These are phyloP conservation scores for Metschnikowia lochheadii DNA, from an alignment of 805 yeast species.

Conservation along the genomic window DNA sequence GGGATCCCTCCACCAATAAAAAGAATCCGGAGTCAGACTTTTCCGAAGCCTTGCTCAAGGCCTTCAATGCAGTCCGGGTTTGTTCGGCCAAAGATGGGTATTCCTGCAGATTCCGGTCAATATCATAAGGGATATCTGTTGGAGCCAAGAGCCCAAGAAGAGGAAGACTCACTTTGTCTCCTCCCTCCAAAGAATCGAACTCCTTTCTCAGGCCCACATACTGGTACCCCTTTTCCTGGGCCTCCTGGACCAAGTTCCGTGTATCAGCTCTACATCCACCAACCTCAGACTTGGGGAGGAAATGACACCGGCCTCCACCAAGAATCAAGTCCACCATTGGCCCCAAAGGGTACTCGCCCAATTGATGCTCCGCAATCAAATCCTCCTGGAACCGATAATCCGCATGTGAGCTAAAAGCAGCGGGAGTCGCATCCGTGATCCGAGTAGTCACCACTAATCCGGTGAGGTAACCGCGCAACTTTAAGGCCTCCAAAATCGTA, in stretches of 20 bases:
- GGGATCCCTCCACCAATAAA: conserved; percentile 81
- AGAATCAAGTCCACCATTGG: conserved; percentile 76
- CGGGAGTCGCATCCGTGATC: conserved; percentile 94
- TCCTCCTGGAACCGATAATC: conserved; percentile 75
- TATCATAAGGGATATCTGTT: conserved; percentile 76
- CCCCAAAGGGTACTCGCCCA: conserved; percentile 80
- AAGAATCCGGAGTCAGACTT: conserved; percentile 83
- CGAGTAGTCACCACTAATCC: conserved; percentile 92
- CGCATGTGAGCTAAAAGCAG: conserved; percentile 79
- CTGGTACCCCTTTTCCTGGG: conserved; percentile 50
- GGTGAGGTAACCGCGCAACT: conserved; percentile 72
- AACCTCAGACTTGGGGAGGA: conserved; percentile 45
- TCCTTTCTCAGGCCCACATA: conserved; percentile 56
- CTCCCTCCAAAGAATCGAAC: conserved; percentile 53
- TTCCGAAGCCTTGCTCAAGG: conserved; percentile 61
- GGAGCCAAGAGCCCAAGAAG: conserved; percentile 72
- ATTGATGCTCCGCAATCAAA: conserved; percentile 79
- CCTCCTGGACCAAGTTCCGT: conserved; percentile 63
- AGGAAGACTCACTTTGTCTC: conserved; percentile 68
- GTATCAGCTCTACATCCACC: conserved; percentile 73
- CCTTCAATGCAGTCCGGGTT: conserved; percentile 66
- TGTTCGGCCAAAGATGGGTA: conserved; percentile 81
- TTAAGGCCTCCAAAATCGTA: conserved; percentile 82
- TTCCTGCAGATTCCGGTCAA: conserved; percentile 60
- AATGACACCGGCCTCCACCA: conserved; percentile 91